A percentile compares a stretch with the other conserved stretches of the same genome.
Conservation (phyloP, 140 eudicot species). For the Erigeron philadelphicus region DNA sequence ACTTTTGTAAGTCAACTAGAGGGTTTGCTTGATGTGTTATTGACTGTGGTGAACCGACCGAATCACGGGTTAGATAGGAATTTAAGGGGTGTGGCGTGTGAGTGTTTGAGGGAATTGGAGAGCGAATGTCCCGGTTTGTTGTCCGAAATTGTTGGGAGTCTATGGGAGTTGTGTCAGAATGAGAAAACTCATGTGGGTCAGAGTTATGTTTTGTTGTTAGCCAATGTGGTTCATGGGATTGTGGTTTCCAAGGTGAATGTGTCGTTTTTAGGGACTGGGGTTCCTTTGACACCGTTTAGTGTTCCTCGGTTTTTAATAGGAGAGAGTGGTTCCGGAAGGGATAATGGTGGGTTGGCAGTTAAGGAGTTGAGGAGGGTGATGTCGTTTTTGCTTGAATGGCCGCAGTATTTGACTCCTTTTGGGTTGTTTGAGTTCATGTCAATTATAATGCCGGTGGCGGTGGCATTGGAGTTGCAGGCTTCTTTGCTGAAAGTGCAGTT, state of each 20-base stretch:
- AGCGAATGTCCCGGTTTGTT: constrained; percentile 62
- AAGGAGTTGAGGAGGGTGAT: constrained; percentile 83
- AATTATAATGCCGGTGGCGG: constrained; percentile 57
- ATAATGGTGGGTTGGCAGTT: constrained; percentile 35
- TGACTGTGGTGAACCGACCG: constrained; percentile 67
- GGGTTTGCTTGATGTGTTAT: constrained; percentile 61
- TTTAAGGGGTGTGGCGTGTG: constrained; percentile 65
- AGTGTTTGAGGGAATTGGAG: constrained; percentile 81
- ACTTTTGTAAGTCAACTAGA: constrained; percentile 32
- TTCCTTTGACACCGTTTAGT: constrained; percentile 71
- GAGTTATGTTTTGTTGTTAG: constrained; percentile 61
- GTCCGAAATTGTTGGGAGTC: constrained; percentile 50
- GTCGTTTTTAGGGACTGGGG: constrained; percentile 42
- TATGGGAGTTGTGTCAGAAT: constrained; percentile 74
- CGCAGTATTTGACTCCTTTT: constrained; percentile 58
- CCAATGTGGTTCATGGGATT: constrained; percentile 42
- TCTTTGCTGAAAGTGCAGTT: constrained; percentile 84
- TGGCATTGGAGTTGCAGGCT: constrained; percentile 70
- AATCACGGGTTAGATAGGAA: constrained; percentile 70
- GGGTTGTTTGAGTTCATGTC: constrained; percentile 75
- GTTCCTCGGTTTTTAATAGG: constrained; percentile 46
- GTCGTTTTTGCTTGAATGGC: constrained; percentile 81
- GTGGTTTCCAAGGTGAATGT: constrained; percentile 38
- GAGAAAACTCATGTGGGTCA: constrained; percentile 85
- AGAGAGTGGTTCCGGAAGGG: constrained; percentile 27